Base-by-base conservation (phyloP, 129 eudicot species). In the Logfia minima region DNA sequence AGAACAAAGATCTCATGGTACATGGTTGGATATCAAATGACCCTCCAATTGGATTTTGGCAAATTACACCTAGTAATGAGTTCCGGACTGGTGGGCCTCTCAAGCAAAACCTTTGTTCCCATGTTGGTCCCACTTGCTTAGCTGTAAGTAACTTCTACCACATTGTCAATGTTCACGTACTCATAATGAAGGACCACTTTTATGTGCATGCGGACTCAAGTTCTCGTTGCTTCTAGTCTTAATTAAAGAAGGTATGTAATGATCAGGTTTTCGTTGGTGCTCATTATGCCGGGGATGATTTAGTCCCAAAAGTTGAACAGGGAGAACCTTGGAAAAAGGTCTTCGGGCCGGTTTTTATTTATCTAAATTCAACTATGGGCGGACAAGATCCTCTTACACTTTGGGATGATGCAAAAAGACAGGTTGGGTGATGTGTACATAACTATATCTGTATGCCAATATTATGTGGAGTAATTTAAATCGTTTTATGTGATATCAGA, bases 81-180 rank as follows among this genome's bases (percentile, higher is more conserved):
- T 92, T 85, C 52, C 68, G 94, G 16, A 79, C 86, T 55, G 97
- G 94, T 24, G 97, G 97, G n/a, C 97, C 97, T 4, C 31, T 83
- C 70, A 92, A 88, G 73, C 95, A 92, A 72, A 86, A 92, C 65
- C 85, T 92, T 22, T 87, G 89, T 66, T 88, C 97, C 66, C 97
- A 91, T 79, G 89, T 87, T 58, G 88, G 88, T 48, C 95, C 97
- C 53, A 83, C 95, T 52, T 76, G 89, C 66, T 84, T 91, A 51
- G 89, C 90, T 52, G 95, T 91, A 87, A 70, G 89, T 70, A 24
- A 51, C 68, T n/a, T 22, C 48, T 60, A 34, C 52, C 75, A 68
- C 17, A 60, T 77, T 56, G 28, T 26, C 66, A 67, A n/a, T 53
- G 41, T 11, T 23, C 70, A 69, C 29, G 11, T 26, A 39, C 61